phyloP scores from a whole-genome alignment of 179 eudicot genomes.

The Actinidia chinensis region DNA sequence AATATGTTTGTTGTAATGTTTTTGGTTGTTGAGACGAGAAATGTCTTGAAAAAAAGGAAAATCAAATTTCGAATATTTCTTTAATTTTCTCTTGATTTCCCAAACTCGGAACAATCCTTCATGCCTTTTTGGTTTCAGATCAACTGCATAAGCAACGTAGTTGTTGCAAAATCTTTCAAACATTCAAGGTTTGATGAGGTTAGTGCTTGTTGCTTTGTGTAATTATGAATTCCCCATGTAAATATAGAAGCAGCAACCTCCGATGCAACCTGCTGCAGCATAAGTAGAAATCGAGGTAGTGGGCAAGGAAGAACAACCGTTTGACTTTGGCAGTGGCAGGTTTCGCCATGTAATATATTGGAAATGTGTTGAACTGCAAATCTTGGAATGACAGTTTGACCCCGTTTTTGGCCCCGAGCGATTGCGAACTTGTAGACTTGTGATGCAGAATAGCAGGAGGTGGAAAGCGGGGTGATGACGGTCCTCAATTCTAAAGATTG shows the following conservation, averaged over 20 bases:
- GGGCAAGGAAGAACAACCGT: no score
- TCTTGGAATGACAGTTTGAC: no score
- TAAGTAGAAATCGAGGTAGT: no score
- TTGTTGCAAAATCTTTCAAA: not conserved
- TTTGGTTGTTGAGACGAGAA: slow-evolving; percentile 3
- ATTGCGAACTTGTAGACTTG: not conserved
- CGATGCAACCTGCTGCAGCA: no score
- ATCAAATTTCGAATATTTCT: not conserved
- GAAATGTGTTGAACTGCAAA: not conserved
- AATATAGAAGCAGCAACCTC: no score
- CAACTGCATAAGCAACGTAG: not conserved
- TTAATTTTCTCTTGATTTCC: not conserved
- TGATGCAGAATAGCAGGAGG: not conserved
- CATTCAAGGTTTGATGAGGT: not conserved
- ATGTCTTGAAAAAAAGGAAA: not conserved
- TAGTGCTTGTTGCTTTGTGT: not conserved
- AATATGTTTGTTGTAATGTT: not conserved
- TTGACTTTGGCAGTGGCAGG: not conserved
- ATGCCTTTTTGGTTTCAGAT: not conserved
- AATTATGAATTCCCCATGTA: not conserved
- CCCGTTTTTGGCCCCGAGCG: no score
- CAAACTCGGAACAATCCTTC: not conserved
- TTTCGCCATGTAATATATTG: not conserved
- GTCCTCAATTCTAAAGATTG: not conserved
- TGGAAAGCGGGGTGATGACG: not conserved